Base-by-base conservation (phyloP, 192 early-diverging fungal species). In the Linnemannia schmuckeri region DNA sequence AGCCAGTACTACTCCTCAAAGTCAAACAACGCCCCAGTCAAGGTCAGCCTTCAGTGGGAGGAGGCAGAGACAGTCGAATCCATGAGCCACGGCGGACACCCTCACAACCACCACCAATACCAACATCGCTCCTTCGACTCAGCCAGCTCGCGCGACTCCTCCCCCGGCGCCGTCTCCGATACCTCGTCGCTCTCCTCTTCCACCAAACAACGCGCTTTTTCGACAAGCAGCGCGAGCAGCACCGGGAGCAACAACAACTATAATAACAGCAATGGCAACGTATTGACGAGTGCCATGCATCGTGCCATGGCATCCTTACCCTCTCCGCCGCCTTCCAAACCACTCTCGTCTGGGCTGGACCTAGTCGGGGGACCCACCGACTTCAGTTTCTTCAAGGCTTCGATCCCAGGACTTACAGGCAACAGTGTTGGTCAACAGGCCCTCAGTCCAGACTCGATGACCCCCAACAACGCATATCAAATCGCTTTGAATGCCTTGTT, bases 31-130 rank as follows among this genome's bases (percentile, higher is more conserved):
- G 27, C 61, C 0, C 73, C 83, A n/a, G 46, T 63, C 24, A 52
- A 71, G 17, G 76, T 87, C 42, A 76, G 57, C 44, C 72, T 87
- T 0, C 84, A 87, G 20, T 87, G 84, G 84, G 84, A 87, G 17
- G 84, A 87, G 52, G 76, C 84, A 24, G 84, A 87, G 69, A 87
- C 84, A 0, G 78, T 78, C 47, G 75, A 87, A 52, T 87, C 84
- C 35, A 87, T 87, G 84, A 87, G 84, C 47, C 69, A 80, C 30
- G 84, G 84, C 1, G 84, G 84, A 6, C 84, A 78, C 42, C 78
- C 54, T 3, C 78, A 85, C 46, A 74, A 80, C 52, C 84, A 86
- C 15, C 79, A 77, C 57, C 61, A 70, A 27, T 37, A 61, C 4
- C 72, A 75, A 3, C 74, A 75, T n/a, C 49, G 44, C 8, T 22